phyloP scores from a whole-genome alignment of 1,284 basidiomycete genomes.

The Boletus austroedulis region DNA sequence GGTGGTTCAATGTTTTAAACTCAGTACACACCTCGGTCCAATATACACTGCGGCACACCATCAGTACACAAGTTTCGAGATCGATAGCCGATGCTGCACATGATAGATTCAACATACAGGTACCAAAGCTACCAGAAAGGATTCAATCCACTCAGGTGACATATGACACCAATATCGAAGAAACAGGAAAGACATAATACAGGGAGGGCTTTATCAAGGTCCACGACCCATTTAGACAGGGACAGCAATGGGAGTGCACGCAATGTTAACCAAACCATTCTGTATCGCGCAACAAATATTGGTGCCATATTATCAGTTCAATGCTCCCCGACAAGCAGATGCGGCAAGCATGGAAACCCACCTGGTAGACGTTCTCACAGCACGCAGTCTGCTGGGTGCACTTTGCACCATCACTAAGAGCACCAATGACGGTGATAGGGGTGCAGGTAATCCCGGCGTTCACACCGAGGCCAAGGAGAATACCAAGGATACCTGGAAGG shows the following conservation, averaged over 20 bases:
- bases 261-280: background rate
- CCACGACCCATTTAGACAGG: background rate
- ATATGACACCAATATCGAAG: background rate
- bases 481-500: background rate
- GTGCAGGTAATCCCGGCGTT: background rate
- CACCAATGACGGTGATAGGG: background rate
- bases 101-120: background rate
- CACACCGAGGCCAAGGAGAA: rapidly evolving
- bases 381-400: background rate
- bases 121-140: background rate
- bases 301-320: background rate
- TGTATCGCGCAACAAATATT: background rate
- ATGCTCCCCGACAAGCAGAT: background rate
- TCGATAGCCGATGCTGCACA: background rate
- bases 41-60: background rate
- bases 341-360: background rate
- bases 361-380: background rate
- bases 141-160: background rate
- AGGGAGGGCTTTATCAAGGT: background rate
- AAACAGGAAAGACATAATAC: background rate
- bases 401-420: background rate
- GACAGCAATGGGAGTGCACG: background rate
- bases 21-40: background rate
- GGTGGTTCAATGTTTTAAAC: too few species aligned
- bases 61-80: background rate